These are phyloP conservation scores for Venturia aucupariae DNA, from an alignment of 2,329 filamentous ascomycete species.

Conservation along the genomic window DNA sequence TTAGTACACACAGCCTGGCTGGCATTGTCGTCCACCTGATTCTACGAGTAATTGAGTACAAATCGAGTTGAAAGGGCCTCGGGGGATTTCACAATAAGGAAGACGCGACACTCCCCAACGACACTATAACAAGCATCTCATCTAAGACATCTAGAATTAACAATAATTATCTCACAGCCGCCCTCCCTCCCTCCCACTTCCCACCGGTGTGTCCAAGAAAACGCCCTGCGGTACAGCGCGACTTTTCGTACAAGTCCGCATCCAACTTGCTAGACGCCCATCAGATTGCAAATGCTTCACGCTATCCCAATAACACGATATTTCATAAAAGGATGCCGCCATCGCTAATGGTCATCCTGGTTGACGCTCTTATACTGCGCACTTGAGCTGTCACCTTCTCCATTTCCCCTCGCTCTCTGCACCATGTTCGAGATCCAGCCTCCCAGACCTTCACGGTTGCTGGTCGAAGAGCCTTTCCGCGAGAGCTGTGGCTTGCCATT, in stretches of 20 bases:
- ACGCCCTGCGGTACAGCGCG: neutral
- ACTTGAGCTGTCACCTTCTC: constrained; percentile 29
- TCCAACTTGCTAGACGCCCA: neutral
- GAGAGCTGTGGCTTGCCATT: constrained; percentile 40
- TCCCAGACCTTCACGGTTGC: constrained; percentile 47
- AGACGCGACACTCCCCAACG: neutral
- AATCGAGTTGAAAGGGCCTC: neutral
- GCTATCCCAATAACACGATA: neutral
- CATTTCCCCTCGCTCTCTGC: constrained; percentile 33
- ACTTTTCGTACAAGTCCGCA: neutral
- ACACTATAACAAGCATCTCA: neutral
- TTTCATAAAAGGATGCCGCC: neutral
- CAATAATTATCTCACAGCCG: neutral
- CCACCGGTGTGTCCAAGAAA: neutral
- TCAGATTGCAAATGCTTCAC: neutral
- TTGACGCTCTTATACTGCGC: constrained; percentile 39
- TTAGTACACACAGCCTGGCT: too few relatives aligned
- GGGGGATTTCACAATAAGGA: neutral
- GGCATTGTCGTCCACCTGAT: too few relatives aligned
- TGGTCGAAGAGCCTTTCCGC: constrained; percentile 20
- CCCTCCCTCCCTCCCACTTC: neutral
- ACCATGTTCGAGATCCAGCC: constrained; percentile 64
- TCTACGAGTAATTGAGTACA: too few relatives aligned
- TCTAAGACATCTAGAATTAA: neutral
- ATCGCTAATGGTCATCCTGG: constrained; percentile 30